Evolutionary conservation across 2,329 filamentous ascomycete genomes (phyloP).

Genomic region (Colletotrichum truncatum): DNA sequence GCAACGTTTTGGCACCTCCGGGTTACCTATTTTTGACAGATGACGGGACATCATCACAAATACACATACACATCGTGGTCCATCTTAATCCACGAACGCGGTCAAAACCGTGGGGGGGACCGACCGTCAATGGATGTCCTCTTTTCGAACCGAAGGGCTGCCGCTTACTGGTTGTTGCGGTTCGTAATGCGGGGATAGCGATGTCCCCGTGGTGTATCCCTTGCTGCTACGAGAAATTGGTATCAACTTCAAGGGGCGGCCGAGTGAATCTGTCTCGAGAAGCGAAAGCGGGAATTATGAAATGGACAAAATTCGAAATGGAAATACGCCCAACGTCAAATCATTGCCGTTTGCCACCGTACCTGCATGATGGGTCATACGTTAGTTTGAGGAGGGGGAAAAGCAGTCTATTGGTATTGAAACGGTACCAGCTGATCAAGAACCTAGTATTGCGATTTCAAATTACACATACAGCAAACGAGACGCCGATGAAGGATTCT

Average conservation of each 20-base stretch:
- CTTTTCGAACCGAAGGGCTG: neutral
- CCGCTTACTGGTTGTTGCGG: neutral
- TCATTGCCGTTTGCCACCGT: neutral
- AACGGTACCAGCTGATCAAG: constrained; percentile 2
- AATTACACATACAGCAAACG: constrained; percentile 9
- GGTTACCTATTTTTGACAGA: neutral
- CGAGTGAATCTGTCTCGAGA: constrained; percentile 11
- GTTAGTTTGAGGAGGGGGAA: neutral
- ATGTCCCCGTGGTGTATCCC: neutral
- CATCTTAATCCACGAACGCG: constrained; percentile 1
- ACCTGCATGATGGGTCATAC: constrained; percentile 21
- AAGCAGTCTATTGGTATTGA: constrained; percentile 7
- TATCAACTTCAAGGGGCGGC: constrained; percentile 21
- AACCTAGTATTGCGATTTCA: neutral
- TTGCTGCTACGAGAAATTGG: constrained; percentile 19
- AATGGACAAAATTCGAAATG: constrained; percentile 3
- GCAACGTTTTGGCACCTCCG: neutral
- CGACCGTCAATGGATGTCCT: neutral
- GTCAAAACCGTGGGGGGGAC: constrained; percentile 2
- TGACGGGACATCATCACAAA: neutral
- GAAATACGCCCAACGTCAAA: neutral
- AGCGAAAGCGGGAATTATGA: constrained; percentile 2
- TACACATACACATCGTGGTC: neutral
- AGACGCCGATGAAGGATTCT: neutral
- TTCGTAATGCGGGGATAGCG: neutral